phyloP scores from a whole-genome alignment of 495 filamentous ascomycete genomes.

The Xylaria acuta region DNA sequence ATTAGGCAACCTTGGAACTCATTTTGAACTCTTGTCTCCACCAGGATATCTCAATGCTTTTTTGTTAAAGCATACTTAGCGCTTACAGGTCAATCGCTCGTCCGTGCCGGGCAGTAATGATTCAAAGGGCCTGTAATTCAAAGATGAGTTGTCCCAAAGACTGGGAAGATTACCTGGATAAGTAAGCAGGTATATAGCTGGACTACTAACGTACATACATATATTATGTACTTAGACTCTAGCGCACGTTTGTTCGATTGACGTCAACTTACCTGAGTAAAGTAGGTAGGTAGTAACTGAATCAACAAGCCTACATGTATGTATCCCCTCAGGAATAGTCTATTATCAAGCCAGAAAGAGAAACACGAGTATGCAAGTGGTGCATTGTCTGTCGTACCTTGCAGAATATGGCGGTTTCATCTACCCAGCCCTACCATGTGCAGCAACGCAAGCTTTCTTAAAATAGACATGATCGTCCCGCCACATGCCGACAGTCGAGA shows the following conservation, averaged over 20 bases:
- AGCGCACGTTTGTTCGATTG: neutral
- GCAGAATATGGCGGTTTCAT: neutral
- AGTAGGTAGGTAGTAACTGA: neutral
- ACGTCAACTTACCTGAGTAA: neutral
- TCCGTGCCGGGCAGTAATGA: neutral
- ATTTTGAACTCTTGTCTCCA: neutral
- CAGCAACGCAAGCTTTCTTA: constrained; percentile 7
- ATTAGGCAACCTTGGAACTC: neutral
- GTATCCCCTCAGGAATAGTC: neutral
- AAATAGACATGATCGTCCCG: constrained; percentile 16
- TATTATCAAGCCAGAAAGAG: neutral
- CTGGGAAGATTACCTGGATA: neutral
- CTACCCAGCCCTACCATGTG: constrained; percentile 1
- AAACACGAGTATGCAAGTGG: neutral
- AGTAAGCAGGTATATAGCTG: neutral
- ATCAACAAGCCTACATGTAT: neutral
- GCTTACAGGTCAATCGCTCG: neutral
- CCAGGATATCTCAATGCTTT: too few species aligned
- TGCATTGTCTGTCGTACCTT: neutral
- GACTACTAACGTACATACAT: too few species aligned
- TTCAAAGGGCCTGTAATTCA: neutral
- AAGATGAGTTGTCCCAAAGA: neutral
- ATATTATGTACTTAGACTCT: neutral
- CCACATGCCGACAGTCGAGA: constrained; percentile 2
- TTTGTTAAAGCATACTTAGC: neutral